Evolutionary conservation across 2,329 filamentous ascomycete genomes (phyloP), one percentile per base, ranked within the genome.

Genomic region (Botrytis squamosa): DNA sequence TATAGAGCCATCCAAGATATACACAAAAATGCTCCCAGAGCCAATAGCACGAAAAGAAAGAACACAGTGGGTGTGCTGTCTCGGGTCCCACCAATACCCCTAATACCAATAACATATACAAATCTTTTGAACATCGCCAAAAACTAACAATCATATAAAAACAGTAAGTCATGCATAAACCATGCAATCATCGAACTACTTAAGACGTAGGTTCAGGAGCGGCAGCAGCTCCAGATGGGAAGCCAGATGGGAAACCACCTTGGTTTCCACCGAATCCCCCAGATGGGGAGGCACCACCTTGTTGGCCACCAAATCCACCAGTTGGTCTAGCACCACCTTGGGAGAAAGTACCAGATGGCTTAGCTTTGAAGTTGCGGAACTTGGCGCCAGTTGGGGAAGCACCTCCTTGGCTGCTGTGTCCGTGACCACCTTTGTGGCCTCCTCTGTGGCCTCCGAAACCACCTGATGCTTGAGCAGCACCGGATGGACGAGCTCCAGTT

Each of bases 41-140:
- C 67, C 38, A 33, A 42, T 14, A 70, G 52, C 52, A 70, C 67
- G 67, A 70, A 70, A 44, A 70, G 52, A 70, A 70, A 8, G 67
- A 33, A 33, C 20, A 70, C 18, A 60, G 38, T 44, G 67, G 38
- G 52, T 59, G 67, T 70, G 67, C 55, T 46, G 67, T 44, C 22
- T 46, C 22, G 40, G 25, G 67, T 46, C 38, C n/a, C 52, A 70
- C 38, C 67, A 29, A 60, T 44, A 46, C 29, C 29, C 46, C 20
- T 38, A 49, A 66, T 66, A 49, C 22, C 64, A 49, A 66, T 49
- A 66, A n/a, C 12, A 46, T 4, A 46, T 46, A 66, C 22, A 38
- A 36, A 38, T 49, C 44, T 66, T 49, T 16, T 66, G 29, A 49
- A 66, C 64, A 44, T 52, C 64, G 44, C 29, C 64, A 38, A 38